phyloP scores from a whole-genome alignment of 768 basidiomycete genomes.

The Leccinum incarnatum region DNA sequence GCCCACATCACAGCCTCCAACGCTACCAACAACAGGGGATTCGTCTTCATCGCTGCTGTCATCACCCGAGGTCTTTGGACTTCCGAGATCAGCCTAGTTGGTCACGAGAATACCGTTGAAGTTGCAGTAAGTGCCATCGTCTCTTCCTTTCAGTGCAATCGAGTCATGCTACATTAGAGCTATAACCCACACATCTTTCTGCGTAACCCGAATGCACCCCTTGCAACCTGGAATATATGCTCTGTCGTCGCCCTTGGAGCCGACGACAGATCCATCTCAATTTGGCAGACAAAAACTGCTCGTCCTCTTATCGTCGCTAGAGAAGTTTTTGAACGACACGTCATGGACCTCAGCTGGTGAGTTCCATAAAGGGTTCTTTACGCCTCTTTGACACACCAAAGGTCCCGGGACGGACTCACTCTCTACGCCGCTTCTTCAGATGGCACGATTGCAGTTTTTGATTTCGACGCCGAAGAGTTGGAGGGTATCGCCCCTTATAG shows the following conservation, averaged over 20 bases:
- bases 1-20: conserved; percentile 97
- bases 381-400: conserved; percentile 31
- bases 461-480: conserved; percentile 75
- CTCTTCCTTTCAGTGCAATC: background rate
- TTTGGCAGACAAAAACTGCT: conserved; percentile 94
- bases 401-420: conserved; percentile 90
- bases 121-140: conserved; percentile 65
- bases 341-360: conserved; percentile 95
- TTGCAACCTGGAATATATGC: conserved; percentile 80
- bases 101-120: conserved; percentile 96
- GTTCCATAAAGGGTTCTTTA: conserved; percentile 20
- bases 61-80: conserved; percentile 89
- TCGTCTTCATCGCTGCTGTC: conserved; percentile 96
- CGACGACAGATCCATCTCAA: conserved; percentile 88
- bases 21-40: conserved; percentile 93
- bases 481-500: conserved; percentile 75
- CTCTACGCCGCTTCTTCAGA: conserved; percentile 96
- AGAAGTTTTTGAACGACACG: conserved; percentile 91
- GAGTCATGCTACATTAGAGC: conserved; percentile 11
- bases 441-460: conserved; percentile 87
- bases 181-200: conserved; percentile 97
- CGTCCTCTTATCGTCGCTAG: conserved; percentile 90
- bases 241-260: conserved; percentile 93
- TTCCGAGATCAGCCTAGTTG: conserved; percentile 90
- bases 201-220: conserved; percentile 62